A percentile compares a stretch with the other conserved stretches of the same genome.
phyloP scores from a whole-genome alignment of 208 protist species.

The Wallacemonas collosoma region DNA sequence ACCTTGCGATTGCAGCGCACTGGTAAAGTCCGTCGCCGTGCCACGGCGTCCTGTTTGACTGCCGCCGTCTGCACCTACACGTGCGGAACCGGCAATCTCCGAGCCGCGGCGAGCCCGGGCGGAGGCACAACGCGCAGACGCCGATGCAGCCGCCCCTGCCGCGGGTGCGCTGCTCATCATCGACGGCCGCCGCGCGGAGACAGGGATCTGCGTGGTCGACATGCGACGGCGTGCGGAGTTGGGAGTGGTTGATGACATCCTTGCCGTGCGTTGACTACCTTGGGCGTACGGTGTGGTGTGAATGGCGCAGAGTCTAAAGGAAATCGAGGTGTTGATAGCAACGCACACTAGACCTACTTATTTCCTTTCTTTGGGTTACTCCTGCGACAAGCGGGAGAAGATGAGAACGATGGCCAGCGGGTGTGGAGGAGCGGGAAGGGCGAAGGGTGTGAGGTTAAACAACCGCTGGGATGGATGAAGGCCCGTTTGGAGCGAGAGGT shows the following conservation, averaged over 20 bases:
- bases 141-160: background rate
- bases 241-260: constrained; percentile 5
- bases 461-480: too few species aligned
- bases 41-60: background rate
- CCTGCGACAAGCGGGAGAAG: too few species aligned
- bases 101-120: constrained; percentile 17
- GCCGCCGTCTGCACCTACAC: background rate
- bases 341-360: too few species aligned
- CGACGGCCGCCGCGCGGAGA: constrained; percentile 22
- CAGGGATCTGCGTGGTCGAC: constrained; percentile 3
- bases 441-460: too few species aligned
- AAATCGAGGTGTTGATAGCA: too few species aligned
- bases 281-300: too few species aligned
- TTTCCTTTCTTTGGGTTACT: too few species aligned
- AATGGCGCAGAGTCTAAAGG: too few species aligned
- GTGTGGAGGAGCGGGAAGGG: too few species aligned
- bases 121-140: constrained; percentile 12
- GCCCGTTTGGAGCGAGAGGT: too few species aligned
- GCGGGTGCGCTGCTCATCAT: constrained; percentile 19
- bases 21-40: background rate
- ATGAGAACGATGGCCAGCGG: too few species aligned
- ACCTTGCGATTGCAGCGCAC: constrained; percentile 27
- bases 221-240: constrained; percentile 19
- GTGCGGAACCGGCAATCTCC: constrained; percentile 19
- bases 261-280: background rate